These are phyloP conservation scores for Hypoxylon sp. DNA, from an alignment of 2,329 filamentous ascomycete species.

Conservation along the genomic window DNA sequence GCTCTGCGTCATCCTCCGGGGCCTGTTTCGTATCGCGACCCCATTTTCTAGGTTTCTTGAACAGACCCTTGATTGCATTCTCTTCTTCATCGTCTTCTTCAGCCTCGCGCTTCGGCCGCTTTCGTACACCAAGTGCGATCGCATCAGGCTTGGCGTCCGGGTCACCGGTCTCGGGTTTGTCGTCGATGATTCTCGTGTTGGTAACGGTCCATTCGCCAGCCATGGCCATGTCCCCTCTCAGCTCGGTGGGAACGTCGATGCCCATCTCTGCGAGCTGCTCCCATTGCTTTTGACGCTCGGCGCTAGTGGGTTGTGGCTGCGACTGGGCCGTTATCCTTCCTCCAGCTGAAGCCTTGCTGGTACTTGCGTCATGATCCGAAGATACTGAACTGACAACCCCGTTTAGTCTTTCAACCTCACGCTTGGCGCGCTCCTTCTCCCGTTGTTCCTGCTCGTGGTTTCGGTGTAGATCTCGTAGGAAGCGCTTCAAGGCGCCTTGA, in stretches of 20 bases:
- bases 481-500: constrained; percentile 88
- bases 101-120: constrained; percentile 61
- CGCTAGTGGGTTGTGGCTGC: constrained; percentile 63
- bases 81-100: constrained; percentile 68
- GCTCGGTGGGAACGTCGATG: constrained; percentile 84
- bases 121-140: constrained; percentile 71
- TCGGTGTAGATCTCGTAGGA: constrained; percentile 89
- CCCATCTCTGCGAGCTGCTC: constrained; percentile 91
- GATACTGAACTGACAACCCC: constrained; percentile 73
- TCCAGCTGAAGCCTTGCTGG: constrained; percentile 40
- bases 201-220: constrained; percentile 88
- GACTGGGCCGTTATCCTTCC: constrained; percentile 21
- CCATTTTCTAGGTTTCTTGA: constrained; percentile 72
- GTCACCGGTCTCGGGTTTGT: constrained; percentile 58
- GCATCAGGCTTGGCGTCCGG: constrained; percentile 61
- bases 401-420: constrained; percentile 89
- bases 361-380: constrained; percentile 47
- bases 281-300: constrained; percentile 85
- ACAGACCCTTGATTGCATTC: constrained; percentile 70
- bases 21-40: constrained; percentile 67
- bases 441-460: constrained; percentile 84
- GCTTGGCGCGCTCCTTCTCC: constrained; percentile 85
- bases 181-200: constrained; percentile 71
- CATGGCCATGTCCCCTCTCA: constrained; percentile 86
- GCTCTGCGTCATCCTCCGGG: constrained; percentile 67